Conservation (phyloP, 208 protist species). For the Acanthamoeba polyphaga region DNA sequence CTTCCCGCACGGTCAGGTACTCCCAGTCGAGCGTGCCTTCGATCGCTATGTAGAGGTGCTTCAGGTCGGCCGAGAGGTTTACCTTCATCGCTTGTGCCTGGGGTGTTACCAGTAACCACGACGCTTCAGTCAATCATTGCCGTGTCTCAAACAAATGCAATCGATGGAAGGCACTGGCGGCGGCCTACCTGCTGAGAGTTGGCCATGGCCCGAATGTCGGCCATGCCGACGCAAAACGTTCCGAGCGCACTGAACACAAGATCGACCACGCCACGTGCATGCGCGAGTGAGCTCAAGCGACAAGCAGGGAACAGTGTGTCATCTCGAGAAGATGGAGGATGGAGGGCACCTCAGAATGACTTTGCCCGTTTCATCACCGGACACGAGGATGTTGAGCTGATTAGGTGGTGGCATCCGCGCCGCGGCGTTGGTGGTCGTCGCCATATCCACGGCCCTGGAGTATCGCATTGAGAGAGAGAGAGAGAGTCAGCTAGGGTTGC, state of each 20-base stretch:
- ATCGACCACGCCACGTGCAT: background rate
- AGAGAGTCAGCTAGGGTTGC: background rate
- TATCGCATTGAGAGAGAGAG: background rate
- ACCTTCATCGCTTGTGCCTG: constrained; percentile 40
- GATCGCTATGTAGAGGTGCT: constrained; percentile 35
- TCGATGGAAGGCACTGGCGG: no score
- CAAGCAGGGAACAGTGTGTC: background rate
- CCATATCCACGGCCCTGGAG: background rate
- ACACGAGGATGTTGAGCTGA: constrained; percentile 45
- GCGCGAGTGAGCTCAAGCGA: background rate
- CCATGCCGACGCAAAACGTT: constrained; percentile 48
- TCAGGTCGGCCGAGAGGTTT: constrained; percentile 5
- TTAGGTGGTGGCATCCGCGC: constrained; percentile 24
- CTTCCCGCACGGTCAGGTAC: background rate
- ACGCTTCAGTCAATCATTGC: background rate
- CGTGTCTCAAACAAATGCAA: background rate
- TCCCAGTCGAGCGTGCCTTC: constrained; percentile 52
- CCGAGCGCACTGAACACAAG: background rate
- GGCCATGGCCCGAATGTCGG: constrained; percentile 23
- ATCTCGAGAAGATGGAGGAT: background rate
- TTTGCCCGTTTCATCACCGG: constrained; percentile 35
- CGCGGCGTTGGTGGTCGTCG: constrained; percentile 29
- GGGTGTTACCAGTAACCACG: no score
- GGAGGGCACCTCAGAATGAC: constrained; percentile 23
- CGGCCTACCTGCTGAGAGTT: constrained; percentile 28